Evolutionary conservation across 2,329 filamentous ascomycete genomes (phyloP).

Genomic region (Pseudocercospora macadamiae): DNA sequence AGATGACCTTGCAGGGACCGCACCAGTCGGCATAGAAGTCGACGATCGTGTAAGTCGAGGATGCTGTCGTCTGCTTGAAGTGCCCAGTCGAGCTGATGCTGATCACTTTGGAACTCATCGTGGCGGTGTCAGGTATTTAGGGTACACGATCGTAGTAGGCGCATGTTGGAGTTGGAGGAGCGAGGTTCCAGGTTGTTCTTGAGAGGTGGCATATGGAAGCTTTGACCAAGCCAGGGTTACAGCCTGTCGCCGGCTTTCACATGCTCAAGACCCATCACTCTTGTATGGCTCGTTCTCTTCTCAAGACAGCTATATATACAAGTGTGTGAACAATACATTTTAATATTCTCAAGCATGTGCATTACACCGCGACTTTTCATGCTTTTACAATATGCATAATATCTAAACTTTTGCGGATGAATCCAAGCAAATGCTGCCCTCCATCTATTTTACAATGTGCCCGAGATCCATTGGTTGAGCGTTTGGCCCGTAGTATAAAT

Average conservation of each 20-base stretch:
- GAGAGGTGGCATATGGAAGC: background rate
- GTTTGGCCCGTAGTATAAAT: conserved; percentile 70
- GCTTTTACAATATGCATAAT: background rate
- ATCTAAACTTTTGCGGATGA: background rate
- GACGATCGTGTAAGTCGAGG: conserved; percentile 39
- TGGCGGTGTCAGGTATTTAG: conserved; percentile 4
- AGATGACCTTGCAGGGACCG: conserved; percentile 60
- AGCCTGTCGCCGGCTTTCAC: background rate
- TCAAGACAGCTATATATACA: too few species aligned
- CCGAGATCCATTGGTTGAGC: conserved; percentile 35
- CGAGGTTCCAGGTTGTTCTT: conserved; percentile 3
- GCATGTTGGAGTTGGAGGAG: too few species aligned
- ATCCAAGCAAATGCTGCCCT: conserved; percentile 1
- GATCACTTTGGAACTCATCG: conserved; percentile 35
- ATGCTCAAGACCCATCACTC: too few species aligned
- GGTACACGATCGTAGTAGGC: too few species aligned
- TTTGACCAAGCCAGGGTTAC: background rate
- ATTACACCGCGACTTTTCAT: background rate
- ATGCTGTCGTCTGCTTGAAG: conserved; percentile 36
- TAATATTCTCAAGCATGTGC: background rate
- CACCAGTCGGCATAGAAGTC: conserved; percentile 53
- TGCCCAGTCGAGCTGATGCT: conserved; percentile 35
- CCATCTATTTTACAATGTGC: conserved; percentile 11
- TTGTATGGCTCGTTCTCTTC: too few species aligned
- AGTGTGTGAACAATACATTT: too few species aligned